phyloP scores from a whole-genome alignment of 805 yeast species.

The Priceomyces fermenticarens region DNA sequence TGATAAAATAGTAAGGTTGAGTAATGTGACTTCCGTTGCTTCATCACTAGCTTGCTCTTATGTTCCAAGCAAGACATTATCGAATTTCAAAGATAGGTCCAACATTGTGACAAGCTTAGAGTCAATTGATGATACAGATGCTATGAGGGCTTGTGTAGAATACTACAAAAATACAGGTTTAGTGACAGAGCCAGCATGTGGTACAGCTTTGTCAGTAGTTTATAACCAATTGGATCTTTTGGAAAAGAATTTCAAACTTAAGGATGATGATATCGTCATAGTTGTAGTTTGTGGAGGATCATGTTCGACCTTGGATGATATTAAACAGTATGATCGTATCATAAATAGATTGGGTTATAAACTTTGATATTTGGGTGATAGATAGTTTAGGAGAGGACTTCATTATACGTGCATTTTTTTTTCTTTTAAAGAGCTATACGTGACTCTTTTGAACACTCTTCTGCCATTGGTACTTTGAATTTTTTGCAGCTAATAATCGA shows the following conservation, averaged over 20 bases:
- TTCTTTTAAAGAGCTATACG: too few relatives aligned
- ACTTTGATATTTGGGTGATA: neutral
- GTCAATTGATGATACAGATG: constrained; percentile 48
- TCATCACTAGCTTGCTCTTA: constrained; percentile 61
- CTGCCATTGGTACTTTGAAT: neutral
- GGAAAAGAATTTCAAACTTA: constrained; percentile 17
- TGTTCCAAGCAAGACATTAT: constrained; percentile 50
- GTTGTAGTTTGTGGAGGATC: constrained; percentile 56
- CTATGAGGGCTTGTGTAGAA: constrained; percentile 49
- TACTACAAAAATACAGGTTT: constrained; percentile 50
- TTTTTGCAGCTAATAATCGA: neutral
- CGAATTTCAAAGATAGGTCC: constrained; percentile 23
- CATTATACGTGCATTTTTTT: too few relatives aligned
- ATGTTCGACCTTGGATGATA: constrained; percentile 13
- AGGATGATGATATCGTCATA: constrained; percentile 43
- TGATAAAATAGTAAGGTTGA: constrained; percentile 41
- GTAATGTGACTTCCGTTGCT: constrained; percentile 54
- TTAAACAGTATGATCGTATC: constrained; percentile 10
- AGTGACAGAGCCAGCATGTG: constrained; percentile 71
- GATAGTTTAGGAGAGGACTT: too few relatives aligned
- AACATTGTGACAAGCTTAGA: constrained; percentile 17
- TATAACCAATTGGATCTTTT: constrained; percentile 33
- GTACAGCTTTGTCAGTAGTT: constrained; percentile 60
- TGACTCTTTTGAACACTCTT: neutral
- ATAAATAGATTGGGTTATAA: neutral